A percentile compares a stretch with the other conserved stretches of the same genome.
These are phyloP conservation scores for Plenodomus tracheiphilus DNA, from an alignment of 2,329 filamentous ascomycete species.

Conservation along the genomic window DNA sequence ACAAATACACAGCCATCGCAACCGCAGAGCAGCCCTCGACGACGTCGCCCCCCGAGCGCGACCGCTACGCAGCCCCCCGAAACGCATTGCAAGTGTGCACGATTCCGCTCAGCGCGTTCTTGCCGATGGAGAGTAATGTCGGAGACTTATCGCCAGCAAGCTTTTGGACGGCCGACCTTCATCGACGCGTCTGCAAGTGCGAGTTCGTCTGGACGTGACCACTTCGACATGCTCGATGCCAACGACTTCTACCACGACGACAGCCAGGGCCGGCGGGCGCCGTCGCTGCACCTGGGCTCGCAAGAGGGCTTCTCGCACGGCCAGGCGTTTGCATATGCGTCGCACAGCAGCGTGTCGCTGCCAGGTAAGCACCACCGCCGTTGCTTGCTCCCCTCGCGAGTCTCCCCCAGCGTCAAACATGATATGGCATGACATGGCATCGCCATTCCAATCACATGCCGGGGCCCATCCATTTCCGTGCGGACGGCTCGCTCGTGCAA, in stretches of 20 bases:
- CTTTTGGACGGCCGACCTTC: conserved; percentile 44
- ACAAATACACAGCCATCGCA: too few relatives aligned
- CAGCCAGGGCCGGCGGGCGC: conserved; percentile 18
- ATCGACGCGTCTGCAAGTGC: conserved; percentile 41
- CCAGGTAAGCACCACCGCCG: conserved; percentile 23
- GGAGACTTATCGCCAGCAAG: conserved; percentile 33
- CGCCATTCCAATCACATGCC: too few relatives aligned
- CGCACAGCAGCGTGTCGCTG: conserved; percentile 24
- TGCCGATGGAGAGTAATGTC: conserved; percentile 46
- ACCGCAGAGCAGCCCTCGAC: too few relatives aligned
- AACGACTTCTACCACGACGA: conserved; percentile 30
- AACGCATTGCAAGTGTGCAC: not conserved
- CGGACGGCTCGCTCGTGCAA: not conserved
- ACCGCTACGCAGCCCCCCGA: conserved; percentile 5
- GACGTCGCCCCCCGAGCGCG: too few relatives aligned
- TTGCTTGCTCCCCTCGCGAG: conserved; percentile 4
- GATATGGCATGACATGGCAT: too few relatives aligned
- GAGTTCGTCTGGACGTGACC: conserved; percentile 47
- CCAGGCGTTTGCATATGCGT: conserved; percentile 23
- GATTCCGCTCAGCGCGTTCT: conserved; percentile 5
- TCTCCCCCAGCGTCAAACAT: too few relatives aligned
- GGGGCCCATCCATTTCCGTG: conserved; percentile 1
- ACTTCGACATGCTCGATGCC: conserved; percentile 33
- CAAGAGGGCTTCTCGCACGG: conserved; percentile 20
- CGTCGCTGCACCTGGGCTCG: conserved; percentile 14